Evolutionary conservation across 208 protist genomes (phyloP).

Genomic region (Trypanosoma melophagium): DNA sequence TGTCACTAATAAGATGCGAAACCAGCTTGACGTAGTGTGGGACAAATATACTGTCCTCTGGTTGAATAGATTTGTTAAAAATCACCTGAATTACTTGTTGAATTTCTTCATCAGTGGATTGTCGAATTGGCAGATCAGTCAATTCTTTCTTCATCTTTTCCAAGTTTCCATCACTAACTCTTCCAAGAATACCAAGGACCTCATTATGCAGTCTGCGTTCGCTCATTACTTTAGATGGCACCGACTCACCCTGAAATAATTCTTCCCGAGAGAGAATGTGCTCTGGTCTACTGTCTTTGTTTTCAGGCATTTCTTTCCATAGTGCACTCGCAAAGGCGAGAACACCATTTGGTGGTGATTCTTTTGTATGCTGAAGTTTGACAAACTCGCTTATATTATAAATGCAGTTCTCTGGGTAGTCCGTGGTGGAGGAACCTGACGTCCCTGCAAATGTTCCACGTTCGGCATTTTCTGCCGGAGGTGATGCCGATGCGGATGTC

Average conservation of each 20-base stretch:
- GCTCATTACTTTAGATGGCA: constrained; percentile 60
- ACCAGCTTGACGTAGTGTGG: constrained; percentile 82
- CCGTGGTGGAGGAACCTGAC: constrained; percentile 11
- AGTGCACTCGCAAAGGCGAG: constrained; percentile 51
- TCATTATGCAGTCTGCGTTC: constrained; percentile 85
- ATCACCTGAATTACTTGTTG: constrained; percentile 79
- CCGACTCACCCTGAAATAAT: constrained; percentile 66
- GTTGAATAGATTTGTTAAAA: constrained; percentile 84
- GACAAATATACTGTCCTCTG: constrained; percentile 75
- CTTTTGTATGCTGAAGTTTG: constrained; percentile 40
- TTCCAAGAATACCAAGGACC: constrained; percentile 84
- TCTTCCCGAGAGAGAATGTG: constrained; percentile 67
- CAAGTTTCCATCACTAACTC: constrained; percentile 71
- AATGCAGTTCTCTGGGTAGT: constrained; percentile 63
- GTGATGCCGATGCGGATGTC: constrained; percentile 9
- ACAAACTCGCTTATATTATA: constrained; percentile 66
- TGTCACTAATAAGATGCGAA: constrained; percentile 59
- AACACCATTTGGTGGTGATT: constrained; percentile 39
- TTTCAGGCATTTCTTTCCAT: constrained; percentile 83
- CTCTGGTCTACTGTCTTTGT: constrained; percentile 52
- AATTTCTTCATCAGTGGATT: constrained; percentile 85
- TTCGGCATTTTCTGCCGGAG: constrained; percentile 24
- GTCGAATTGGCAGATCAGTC: constrained; percentile 74
- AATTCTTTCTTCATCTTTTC: constrained; percentile 75
- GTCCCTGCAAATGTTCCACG: constrained; percentile 7